Percentiles rank a stretch among this genome's conserved stretches.
Conservation (phyloP, 257 asterid genomes). For the Prunella vulgaris region DNA sequence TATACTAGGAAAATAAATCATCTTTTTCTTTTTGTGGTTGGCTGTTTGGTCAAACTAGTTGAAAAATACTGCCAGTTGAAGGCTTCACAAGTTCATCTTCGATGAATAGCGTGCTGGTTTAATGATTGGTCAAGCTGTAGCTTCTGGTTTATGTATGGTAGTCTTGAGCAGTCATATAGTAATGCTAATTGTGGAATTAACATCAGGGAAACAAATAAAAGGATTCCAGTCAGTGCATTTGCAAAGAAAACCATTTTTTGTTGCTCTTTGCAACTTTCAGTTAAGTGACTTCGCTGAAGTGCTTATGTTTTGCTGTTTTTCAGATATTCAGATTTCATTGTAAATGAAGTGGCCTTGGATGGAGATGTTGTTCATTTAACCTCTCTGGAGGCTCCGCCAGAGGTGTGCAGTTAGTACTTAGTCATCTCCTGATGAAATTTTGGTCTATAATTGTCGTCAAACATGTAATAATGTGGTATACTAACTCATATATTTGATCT, state of each 20-base stretch:
- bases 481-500: slow-evolving; percentile 20
- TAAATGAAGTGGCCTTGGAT: slow-evolving; percentile 86
- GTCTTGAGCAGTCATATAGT: background rate
- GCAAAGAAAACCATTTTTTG: background rate
- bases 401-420: slow-evolving; percentile 39
- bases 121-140: background rate
- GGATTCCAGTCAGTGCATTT: background rate
- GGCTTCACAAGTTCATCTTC: background rate
- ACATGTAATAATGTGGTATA: slow-evolving; percentile 14
- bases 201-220: background rate
- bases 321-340: slow-evolving; percentile 95
- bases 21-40: background rate
- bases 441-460: background rate
- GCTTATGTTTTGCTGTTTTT: slow-evolving; percentile 18
- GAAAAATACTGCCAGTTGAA: background rate
- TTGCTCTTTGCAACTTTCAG: slow-evolving; percentile 1
- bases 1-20: background rate
- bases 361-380: slow-evolving; percentile 81
- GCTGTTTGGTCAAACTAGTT: background rate
- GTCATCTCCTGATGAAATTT: background rate
- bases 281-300: background rate
- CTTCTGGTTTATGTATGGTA: background rate
- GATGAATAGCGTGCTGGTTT: background rate
- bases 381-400: slow-evolving; percentile 60
- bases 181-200: background rate